phyloP scores from a whole-genome alignment of 768 basidiomycete genomes.

The Amanita exitialis region DNA sequence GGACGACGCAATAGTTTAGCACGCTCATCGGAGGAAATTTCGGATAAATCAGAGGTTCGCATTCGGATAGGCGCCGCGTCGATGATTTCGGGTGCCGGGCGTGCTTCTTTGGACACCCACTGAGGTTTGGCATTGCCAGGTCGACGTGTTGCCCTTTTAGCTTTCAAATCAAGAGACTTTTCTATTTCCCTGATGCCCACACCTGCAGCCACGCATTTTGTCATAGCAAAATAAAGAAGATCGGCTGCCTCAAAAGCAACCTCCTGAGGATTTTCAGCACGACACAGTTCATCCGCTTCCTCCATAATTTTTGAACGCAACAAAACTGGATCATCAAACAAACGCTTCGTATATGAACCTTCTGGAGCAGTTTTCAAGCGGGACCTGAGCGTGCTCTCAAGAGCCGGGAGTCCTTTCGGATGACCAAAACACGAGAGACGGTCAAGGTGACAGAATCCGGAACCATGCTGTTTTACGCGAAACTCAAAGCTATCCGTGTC shows the following conservation, averaged over 20 bases:
- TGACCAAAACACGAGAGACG: constrained; percentile 86
- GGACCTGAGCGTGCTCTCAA: constrained; percentile 70
- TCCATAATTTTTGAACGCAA: constrained; percentile 93
- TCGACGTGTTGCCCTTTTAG: constrained; percentile 77
- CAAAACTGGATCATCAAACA: constrained; percentile 78
- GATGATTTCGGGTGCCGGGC: constrained; percentile 12
- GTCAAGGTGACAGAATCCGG: constrained; percentile 91
- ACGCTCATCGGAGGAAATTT: constrained; percentile 40
- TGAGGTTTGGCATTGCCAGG: constrained; percentile 90
- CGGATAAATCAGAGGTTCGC: constrained; percentile 58
- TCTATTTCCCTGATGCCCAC: constrained; percentile 81
- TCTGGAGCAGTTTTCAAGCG: constrained; percentile 71
- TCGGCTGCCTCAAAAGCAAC: constrained; percentile 95
- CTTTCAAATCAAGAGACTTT: constrained; percentile 73
- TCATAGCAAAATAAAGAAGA: constrained; percentile 84
- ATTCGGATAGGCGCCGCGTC: constrained; percentile 50
- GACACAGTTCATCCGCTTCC: constrained; percentile 95
- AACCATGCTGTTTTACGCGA: constrained; percentile 79
- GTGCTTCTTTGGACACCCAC: constrained; percentile 32
- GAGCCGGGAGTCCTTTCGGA: constrained; percentile 63
- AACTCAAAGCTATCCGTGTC: constrained; percentile 91
- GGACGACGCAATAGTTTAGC: constrained; percentile 74
- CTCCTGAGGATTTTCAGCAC: constrained; percentile 66
- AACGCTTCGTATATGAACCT: constrained; percentile 83
- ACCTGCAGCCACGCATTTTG: constrained; percentile 75